These are phyloP conservation scores for Chloromonas sp. DNA, from an alignment of 163 green algal species.

Conservation along the genomic window DNA sequence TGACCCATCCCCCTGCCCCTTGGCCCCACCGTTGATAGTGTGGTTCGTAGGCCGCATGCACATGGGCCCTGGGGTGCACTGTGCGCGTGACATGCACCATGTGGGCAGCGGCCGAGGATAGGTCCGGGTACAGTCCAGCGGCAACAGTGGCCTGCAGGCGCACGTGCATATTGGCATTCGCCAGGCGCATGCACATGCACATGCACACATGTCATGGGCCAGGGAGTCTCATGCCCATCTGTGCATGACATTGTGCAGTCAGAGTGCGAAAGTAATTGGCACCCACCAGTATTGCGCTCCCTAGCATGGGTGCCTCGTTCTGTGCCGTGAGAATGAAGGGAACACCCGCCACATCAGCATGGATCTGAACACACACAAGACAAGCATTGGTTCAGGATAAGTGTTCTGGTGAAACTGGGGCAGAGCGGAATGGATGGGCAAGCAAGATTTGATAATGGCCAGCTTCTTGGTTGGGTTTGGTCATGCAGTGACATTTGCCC, in stretches of 20 bases:
- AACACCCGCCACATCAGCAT: constrained; percentile 64
- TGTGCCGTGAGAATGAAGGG: constrained; percentile 57
- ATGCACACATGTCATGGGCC: no score
- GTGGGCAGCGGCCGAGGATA: constrained; percentile 33
- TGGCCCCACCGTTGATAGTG: background rate
- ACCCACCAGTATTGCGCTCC: constrained; percentile 57
- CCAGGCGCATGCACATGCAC: no score
- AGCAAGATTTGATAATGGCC: no score
- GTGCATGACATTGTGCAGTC: no score
- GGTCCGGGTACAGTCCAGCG: constrained; percentile 36
- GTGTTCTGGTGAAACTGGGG: no score
- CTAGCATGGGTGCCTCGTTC: constrained; percentile 59
- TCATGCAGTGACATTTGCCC: no score
- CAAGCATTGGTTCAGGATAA: no score
- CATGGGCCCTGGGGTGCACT: constrained; percentile 35
- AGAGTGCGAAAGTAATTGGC: background rate
- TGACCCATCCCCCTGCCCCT: no score
- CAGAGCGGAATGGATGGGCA: no score
- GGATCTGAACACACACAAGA: constrained; percentile 36
- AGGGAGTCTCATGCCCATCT: no score
- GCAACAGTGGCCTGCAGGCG: constrained; percentile 44
- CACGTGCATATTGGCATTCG: no score
- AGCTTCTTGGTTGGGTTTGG: no score
- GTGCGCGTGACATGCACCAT: constrained; percentile 15
- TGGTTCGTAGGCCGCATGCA: constrained; percentile 13